Evolutionary conservation across 106 monocot species (phyloP).

Genomic region (Dendrobium officinale): DNA sequence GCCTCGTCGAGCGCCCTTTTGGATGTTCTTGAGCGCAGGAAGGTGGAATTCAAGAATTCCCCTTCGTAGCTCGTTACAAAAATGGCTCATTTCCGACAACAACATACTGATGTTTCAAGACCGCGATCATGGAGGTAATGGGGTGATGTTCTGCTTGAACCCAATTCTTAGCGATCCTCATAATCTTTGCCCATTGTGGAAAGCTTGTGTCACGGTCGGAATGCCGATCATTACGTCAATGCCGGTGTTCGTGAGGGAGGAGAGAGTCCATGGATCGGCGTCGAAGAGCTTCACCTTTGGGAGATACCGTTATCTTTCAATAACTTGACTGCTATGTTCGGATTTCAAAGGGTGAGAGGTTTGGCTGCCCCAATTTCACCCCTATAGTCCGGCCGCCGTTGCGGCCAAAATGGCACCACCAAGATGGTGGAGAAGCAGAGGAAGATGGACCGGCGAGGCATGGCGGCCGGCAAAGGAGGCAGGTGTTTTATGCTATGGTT

Average conservation of each 20-base stretch:
- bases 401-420: neutral
- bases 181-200: slow-evolving; percentile 25
- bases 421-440: neutral
- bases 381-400: slow-evolving; percentile 22
- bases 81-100: slow-evolving; percentile 27
- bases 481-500: no score
- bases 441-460: neutral
- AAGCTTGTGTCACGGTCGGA: slow-evolving; percentile 62
- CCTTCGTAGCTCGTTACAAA: slow-evolving; percentile 18
- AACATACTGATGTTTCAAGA: slow-evolving; percentile 14
- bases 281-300: slow-evolving; percentile 81
- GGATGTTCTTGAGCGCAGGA: slow-evolving; percentile 32
- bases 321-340: slow-evolving; percentile 43
- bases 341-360: slow-evolving; percentile 46
- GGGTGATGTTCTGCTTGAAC: slow-evolving; percentile 59
- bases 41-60: slow-evolving; percentile 7
- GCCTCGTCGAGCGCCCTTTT: slow-evolving; percentile 24
- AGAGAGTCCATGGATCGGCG: slow-evolving; percentile 58
- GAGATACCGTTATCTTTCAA: slow-evolving; percentile 54
- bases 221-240: no score
- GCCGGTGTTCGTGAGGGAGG: slow-evolving; percentile 35
- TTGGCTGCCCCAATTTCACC: slow-evolving; percentile 70
- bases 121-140: neutral
- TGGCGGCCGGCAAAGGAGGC: neutral
- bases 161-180: slow-evolving; percentile 46